phyloP scores from a whole-genome alignment of 495 filamentous ascomycete genomes.

The Aspergillus diversus region DNA sequence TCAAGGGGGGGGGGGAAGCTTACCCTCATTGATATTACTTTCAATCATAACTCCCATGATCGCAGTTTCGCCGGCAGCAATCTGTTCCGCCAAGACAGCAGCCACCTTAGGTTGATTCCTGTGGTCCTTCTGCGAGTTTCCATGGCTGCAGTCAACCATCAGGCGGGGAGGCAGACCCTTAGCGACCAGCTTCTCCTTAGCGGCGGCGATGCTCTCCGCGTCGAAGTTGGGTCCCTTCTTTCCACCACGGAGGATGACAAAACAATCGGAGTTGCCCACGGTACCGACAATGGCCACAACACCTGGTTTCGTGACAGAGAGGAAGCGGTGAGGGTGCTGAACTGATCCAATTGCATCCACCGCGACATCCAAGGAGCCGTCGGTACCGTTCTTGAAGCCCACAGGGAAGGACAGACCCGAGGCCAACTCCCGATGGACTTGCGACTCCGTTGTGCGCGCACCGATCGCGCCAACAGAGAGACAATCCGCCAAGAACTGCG shows the following conservation, averaged over 20 bases:
- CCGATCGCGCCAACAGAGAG: conserved; percentile 91
- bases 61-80: conserved; percentile 76
- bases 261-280: conserved; percentile 96
- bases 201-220: conserved; percentile 74
- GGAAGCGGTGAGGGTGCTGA: conserved; percentile 92
- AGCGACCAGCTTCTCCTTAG: conserved; percentile 69
- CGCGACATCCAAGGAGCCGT: conserved; percentile 85
- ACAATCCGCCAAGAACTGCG: conserved; percentile 96
- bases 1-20: conserved; percentile 18
- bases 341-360: conserved; percentile 97
- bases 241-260: conserved; percentile 93
- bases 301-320: conserved; percentile 97
- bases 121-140: conserved; percentile 96
- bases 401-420: conserved; percentile 95
- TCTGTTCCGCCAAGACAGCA: conserved; percentile 76
- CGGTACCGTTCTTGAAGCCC: conserved; percentile 99
- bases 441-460: conserved; percentile 92
- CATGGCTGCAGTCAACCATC: conserved; percentile 98
- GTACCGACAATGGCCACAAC: conserved; percentile 96
- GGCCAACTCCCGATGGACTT: conserved; percentile 93
- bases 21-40: conserved; percentile 93
- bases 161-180: conserved; percentile 71
- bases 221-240: conserved; percentile 96
- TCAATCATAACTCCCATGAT: conserved; percentile 99
- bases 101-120: conserved; percentile 98